Base-by-base conservation (phyloP, 148 eudicot species). In the Nepenthes gracilis region DNA sequence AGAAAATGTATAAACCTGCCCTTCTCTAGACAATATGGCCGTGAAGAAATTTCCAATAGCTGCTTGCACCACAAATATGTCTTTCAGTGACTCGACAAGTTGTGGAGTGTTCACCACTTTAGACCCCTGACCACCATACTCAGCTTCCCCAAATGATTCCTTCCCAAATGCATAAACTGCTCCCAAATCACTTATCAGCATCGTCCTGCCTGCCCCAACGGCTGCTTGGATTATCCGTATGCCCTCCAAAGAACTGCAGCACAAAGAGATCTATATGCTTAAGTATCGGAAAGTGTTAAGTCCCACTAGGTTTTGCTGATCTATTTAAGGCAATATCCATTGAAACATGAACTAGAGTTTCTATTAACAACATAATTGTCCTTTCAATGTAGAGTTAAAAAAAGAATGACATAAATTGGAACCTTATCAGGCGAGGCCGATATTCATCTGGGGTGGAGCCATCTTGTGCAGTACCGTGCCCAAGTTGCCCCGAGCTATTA, bases 51-150 rank as follows among this genome's bases (percentile, higher is more conserved):
- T 78, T 58, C 90, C 98, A 32, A 92, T 82, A 34, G 94, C 91
- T 56, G 86, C 96, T 86, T 92, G 98, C 59, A 92, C 98, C 10
- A 88, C 90, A 73, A 88, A 92, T 73, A 92, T 81, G 72, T 84
- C 75, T 69, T 88, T 82, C 74, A 93, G 69, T 43, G 98, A 88
- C 66, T 93, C 91, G 1, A 93, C 94, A 14, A 78, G 67, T 64
- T 78, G 74, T 2, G 96, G 98, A 13, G 82, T 74, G 59, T 72
- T 74, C 33, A 76, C 79, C 55, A 71, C 38, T 66, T 70, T 80
- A 59, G 73, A 84, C 54, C 94, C 96, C 66, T 84, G 86, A 7
- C 82, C 95, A 7, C 81, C 95, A 55, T 79, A 78, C 70, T 85
- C 96, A 1, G 79, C 78, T 60, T 88, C 88, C 70, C 96, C 98